Conservation (phyloP, 805 yeast species). For the Priceomyces haplophilus region DNA sequence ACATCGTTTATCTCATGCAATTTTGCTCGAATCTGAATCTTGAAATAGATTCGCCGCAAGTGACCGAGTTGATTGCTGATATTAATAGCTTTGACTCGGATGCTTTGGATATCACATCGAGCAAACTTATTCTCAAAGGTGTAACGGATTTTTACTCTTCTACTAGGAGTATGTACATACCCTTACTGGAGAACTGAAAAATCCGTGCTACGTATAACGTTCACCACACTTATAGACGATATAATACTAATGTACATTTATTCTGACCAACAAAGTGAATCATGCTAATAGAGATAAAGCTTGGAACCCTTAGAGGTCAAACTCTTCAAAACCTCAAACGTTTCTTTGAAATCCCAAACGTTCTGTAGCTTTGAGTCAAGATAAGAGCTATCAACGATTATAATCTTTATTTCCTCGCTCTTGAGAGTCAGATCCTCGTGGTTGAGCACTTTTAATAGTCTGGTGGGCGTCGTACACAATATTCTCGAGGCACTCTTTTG, state of each 20-base stretch:
- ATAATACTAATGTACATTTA: conserved; percentile 3
- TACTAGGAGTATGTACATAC: conserved; percentile 22
- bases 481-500: conserved; percentile 46
- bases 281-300: conserved; percentile 47
- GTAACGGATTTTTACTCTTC: conserved; percentile 28
- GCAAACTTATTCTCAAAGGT: conserved; percentile 17
- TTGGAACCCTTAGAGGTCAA: conserved; percentile 40
- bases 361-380: conserved; percentile 59
- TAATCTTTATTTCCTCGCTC: conserved; percentile 45
- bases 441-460: conserved; percentile 48
- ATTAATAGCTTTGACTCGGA: not conserved
- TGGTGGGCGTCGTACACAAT: conserved; percentile 62
- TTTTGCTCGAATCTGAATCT: conserved; percentile 1
- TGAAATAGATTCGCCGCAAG: not conserved
- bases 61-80: conserved; percentile 10
- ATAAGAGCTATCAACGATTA: conserved; percentile 59
- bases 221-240: not conserved
- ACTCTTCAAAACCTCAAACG: conserved; percentile 37
- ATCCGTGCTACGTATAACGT: not conserved
- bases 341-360: conserved; percentile 57
- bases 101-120: conserved; percentile 15
- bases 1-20: conserved; percentile 21
- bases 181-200: conserved; percentile 17
- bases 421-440: conserved; percentile 41
- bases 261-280: not conserved